Evolutionary conservation across 148 eudicot genomes (phyloP).

Genomic region (Oxyria digyna): DNA sequence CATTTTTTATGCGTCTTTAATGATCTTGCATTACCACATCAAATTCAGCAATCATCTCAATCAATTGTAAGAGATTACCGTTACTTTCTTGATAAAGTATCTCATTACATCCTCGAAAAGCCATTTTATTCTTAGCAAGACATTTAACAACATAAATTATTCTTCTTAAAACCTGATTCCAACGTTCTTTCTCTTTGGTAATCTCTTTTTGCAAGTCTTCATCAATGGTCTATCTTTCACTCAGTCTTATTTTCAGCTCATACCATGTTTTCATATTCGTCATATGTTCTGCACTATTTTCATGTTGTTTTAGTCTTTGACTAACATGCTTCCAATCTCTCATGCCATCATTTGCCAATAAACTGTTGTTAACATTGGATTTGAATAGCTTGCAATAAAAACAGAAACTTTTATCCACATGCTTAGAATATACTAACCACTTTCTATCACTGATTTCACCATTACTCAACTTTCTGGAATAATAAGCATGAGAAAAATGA

Average conservation of each 20-base stretch:
- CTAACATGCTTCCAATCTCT: conserved; percentile 3
- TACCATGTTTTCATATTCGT: too few species aligned
- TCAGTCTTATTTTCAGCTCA: conserved; percentile 4
- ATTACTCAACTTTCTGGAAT: too few species aligned
- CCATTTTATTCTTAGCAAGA: neutral
- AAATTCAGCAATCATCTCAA: neutral
- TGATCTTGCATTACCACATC: neutral
- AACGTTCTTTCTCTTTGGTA: conserved; percentile 2
- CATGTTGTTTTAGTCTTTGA: neutral
- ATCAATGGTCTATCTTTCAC: conserved; percentile 5
- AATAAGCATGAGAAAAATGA: conserved; percentile 9
- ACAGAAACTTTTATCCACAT: conserved; percentile 20
- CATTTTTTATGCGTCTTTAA: too few species aligned
- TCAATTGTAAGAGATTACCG: neutral
- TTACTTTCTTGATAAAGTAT: neutral
- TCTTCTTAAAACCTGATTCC: conserved; percentile 4
- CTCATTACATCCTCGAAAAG: neutral
- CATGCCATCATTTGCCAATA: conserved; percentile 14
- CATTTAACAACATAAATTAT: neutral
- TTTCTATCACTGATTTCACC: too few species aligned
- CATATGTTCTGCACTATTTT: conserved; percentile 7
- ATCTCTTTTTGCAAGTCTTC: conserved; percentile 6
- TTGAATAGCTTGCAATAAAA: conserved; percentile 25
- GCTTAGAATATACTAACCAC: conserved; percentile 19
- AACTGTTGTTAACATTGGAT: neutral